These are phyloP conservation scores for Echinochloa phyllopogon DNA, from an alignment of 176 grass and related monocot species.

Conservation along the genomic window DNA sequence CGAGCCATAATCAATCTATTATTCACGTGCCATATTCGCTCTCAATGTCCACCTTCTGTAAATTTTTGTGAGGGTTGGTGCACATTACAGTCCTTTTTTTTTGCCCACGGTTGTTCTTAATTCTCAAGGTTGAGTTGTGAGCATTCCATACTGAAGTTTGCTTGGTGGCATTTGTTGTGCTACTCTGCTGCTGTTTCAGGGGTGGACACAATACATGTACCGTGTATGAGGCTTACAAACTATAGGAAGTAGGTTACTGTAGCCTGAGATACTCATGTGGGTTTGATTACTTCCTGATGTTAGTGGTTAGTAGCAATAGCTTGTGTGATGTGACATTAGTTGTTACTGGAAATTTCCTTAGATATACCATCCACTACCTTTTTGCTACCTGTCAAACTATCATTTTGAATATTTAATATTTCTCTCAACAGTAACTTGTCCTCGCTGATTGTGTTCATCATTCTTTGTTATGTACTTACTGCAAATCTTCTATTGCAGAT, in stretches of 20 bases:
- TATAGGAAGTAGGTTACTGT: not conserved
- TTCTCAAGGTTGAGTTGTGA: not conserved
- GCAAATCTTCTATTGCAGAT: constrained; percentile 60
- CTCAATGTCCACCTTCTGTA: not conserved
- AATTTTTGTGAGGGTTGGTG: not conserved
- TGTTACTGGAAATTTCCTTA: not conserved
- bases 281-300: not conserved
- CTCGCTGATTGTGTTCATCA: not conserved
- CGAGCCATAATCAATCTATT: too few species aligned
- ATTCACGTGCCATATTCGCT: too few species aligned
- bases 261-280: not conserved
- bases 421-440: not conserved
- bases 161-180: not conserved
- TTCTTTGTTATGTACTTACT: constrained; percentile 30
- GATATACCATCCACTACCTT: constrained; percentile 1
- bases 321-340: not conserved
- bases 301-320: not conserved
- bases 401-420: constrained; percentile 4
- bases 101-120: not conserved
- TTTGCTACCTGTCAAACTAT: constrained; percentile 1
- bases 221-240: not conserved
- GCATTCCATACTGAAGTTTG: not conserved
- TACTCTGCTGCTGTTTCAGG: not conserved
- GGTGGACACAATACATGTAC: not conserved
- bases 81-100: not conserved